Base-by-base conservation (phyloP, 2,329 filamentous ascomycete species). In the Amphichorda felina region DNA sequence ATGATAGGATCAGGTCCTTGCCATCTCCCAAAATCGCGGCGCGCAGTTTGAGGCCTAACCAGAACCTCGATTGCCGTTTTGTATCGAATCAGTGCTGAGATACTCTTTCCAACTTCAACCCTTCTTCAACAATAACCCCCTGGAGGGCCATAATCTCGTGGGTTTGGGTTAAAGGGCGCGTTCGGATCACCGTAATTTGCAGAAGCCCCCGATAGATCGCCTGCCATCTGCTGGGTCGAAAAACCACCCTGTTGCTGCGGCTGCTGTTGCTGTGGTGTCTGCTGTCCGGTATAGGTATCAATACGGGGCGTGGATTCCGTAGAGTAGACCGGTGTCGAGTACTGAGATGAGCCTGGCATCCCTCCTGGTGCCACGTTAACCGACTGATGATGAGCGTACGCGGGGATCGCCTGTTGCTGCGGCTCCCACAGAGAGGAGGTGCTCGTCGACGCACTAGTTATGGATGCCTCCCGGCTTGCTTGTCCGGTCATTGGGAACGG, bases 401-500 rank as follows among this genome's bases (percentile, higher is more conserved):
- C 34, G 28, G 47, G 34, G 35, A 50, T 48, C 7, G 47, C 34
- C 15, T 47, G 35, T 33, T 50, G 51, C 10, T 50, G 40, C 3
- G 49, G 31, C 28, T 56, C 54, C 56, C 57, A 60, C 1, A 54
- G 33, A 2, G 55, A 51, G 13, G 52, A 54, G 31, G 43, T 46
- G 10, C 45, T 48, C 13, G 55, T 53, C 21, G 56, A 51, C n/a
- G 45, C 48, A 38, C 50, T 56, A 16, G 50, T 41, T 10, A 51
- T 53, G 8, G 56, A 55, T 26, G 48, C 41, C 37, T 59, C 55
- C 22, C 55, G 50, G 24, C 47, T 55, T 18, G 49, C 48, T 30
- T 56, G 53, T 13, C 46, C 51, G 18, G 53, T 44, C 26, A 55
- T 37, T 15, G 45, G 37, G 25, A 55, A 51, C 10, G 51, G 40